These are phyloP conservation scores for Viola odorata DNA, from an alignment of 345 rosid genomes.

Conservation along the genomic window DNA sequence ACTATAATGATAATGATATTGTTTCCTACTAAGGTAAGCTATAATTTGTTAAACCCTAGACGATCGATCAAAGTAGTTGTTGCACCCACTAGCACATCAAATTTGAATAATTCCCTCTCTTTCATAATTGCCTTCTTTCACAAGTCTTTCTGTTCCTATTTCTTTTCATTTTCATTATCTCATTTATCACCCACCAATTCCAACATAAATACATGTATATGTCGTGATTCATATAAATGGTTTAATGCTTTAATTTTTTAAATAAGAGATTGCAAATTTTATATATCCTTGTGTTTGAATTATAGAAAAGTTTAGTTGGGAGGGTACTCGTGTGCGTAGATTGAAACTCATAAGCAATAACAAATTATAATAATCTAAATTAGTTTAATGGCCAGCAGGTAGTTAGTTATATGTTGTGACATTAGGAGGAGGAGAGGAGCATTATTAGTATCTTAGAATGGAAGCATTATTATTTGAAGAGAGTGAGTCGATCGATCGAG, in stretches of 20 bases:
- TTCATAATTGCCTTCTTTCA: slow-evolving; percentile 40
- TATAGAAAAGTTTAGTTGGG: too few species aligned
- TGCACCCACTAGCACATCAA: slow-evolving; percentile 52
- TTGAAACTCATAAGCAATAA: too few species aligned
- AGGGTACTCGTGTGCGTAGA: too few species aligned
- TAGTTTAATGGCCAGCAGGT: too few species aligned
- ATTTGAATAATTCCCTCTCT: slow-evolving; percentile 8
- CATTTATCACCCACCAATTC: not conserved
- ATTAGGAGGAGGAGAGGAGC: not conserved
- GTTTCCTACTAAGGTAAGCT: not conserved
- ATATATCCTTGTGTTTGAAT: too few species aligned
- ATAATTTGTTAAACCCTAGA: slow-evolving; percentile 23
- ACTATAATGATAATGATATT: slow-evolving; percentile 6
- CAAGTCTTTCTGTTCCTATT: slow-evolving; percentile 23
- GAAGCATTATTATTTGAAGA: slow-evolving; percentile 12
- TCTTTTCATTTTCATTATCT: slow-evolving; percentile 12
- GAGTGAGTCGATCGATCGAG: not conserved
- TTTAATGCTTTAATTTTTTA: too few species aligned
- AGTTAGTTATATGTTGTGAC: not conserved
- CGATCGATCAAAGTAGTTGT: slow-evolving; percentile 35
- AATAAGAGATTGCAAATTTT: too few species aligned
- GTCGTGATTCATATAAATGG: too few species aligned
- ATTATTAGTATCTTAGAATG: slow-evolving; percentile 20
- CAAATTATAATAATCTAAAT: too few species aligned
- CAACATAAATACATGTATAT: not conserved